Evolutionary conservation across 2,329 filamentous ascomycete species (phyloP).

Genomic region (Torrubiella hemipterigena): DNA sequence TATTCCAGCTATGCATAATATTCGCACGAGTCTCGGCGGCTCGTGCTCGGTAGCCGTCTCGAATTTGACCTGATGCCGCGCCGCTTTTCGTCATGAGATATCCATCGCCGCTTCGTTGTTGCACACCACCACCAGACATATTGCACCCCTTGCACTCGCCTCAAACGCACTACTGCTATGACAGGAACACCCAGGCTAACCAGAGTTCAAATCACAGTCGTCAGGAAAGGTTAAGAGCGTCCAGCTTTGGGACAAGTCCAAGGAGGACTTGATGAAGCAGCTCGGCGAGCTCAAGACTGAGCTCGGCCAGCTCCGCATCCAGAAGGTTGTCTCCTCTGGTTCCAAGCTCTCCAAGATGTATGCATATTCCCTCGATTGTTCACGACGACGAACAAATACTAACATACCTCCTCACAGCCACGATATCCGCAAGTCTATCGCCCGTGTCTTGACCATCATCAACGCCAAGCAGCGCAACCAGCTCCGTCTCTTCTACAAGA

Average conservation of each 20-base stretch:
- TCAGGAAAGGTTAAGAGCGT: constrained; percentile 76
- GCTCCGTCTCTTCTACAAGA: constrained; percentile 98
- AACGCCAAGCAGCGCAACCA: constrained; percentile 98
- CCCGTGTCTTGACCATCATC: constrained; percentile 97
- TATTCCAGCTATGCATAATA: too few species aligned
- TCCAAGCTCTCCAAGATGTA: constrained; percentile 98
- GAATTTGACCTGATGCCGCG: too few species aligned
- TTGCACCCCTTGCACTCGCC: neutral
- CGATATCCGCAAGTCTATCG: constrained; percentile 99
- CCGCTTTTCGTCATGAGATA: too few species aligned
- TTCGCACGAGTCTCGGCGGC: too few species aligned
- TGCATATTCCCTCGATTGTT: constrained; percentile 20
- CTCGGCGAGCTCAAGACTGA: constrained; percentile 92
- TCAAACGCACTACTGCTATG: constrained; percentile 6
- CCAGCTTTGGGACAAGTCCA: constrained; percentile 98
- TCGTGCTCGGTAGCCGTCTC: too few species aligned
- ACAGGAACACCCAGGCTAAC: constrained; percentile 18
- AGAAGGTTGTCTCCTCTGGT: constrained; percentile 93
- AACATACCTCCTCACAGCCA: constrained; percentile 46
- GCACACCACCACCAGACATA: neutral
- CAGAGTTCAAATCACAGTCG: constrained; percentile 21
- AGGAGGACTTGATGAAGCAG: constrained; percentile 95
- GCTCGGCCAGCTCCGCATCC: constrained; percentile 90
- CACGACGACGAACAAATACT: constrained; percentile 7
- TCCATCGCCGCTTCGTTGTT: too few species aligned